Evolutionary conservation across 495 filamentous ascomycete genomes (phyloP).

Genomic region (Saxispiralis lemnorum): DNA sequence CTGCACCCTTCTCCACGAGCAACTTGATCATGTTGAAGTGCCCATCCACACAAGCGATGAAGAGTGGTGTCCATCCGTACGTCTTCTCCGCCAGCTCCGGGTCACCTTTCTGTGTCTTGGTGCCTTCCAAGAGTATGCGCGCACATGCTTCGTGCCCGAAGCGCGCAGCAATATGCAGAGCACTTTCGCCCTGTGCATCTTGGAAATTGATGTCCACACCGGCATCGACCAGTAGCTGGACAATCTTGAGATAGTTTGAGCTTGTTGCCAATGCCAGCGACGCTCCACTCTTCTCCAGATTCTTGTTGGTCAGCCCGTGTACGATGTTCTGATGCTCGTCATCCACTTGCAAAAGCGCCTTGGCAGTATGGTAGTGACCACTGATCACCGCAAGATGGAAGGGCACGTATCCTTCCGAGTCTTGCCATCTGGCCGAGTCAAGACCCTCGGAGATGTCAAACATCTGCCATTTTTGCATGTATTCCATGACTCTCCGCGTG

Average conservation of each 20-base stretch:
- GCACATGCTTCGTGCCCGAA: slow-evolving; percentile 73
- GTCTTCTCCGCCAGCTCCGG: slow-evolving; percentile 64
- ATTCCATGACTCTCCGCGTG: slow-evolving; percentile 69
- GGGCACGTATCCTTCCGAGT: slow-evolving; percentile 78
- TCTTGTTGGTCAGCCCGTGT: slow-evolving; percentile 42
- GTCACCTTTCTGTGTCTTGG: slow-evolving; percentile 48
- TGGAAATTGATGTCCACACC: slow-evolving; percentile 89
- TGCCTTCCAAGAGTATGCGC: slow-evolving; percentile 51
- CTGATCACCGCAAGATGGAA: slow-evolving; percentile 84
- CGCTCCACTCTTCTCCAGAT: slow-evolving; percentile 70
- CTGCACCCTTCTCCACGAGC: slow-evolving; percentile 57
- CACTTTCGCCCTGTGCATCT: slow-evolving; percentile 82
- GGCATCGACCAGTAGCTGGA: slow-evolving; percentile 71
- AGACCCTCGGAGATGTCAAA: slow-evolving; percentile 74
- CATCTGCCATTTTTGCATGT: slow-evolving; percentile 74
- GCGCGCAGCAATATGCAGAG: slow-evolving; percentile 78
- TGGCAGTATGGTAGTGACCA: slow-evolving; percentile 73
- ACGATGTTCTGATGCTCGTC: slow-evolving; percentile 44
- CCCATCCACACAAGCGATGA: slow-evolving; percentile 80
- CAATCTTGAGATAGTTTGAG: slow-evolving; percentile 64
- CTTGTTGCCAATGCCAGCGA: slow-evolving; percentile 75
- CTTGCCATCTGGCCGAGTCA: slow-evolving; percentile 72
- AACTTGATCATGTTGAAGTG: slow-evolving; percentile 48
- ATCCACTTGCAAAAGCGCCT: slow-evolving; percentile 60
- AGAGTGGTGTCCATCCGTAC: slow-evolving; percentile 85